These are phyloP conservation scores for Dillenia suffruticosa DNA, from an alignment of 164 flowering plant genomes.

Conservation along the genomic window DNA sequence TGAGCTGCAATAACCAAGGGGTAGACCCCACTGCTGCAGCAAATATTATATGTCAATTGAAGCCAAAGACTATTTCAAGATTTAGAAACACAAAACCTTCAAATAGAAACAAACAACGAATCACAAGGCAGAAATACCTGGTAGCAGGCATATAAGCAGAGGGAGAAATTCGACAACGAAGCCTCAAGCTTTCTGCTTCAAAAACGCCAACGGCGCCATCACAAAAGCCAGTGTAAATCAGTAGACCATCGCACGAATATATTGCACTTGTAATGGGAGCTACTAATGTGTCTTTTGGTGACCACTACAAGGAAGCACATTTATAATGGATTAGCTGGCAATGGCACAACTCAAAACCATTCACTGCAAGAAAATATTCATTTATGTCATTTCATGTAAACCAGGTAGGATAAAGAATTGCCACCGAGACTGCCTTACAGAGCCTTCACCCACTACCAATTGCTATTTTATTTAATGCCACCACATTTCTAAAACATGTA, in stretches of 20 bases:
- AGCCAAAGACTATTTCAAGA: background rate
- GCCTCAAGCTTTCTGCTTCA: slow-evolving; percentile 54
- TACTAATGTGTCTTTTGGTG: slow-evolving; percentile 45
- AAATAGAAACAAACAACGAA: too few relatives aligned
- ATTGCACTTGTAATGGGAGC: slow-evolving; percentile 65
- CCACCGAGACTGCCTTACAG: too few relatives aligned
- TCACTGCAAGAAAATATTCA: too few relatives aligned
- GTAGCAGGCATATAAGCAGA: slow-evolving; percentile 46
- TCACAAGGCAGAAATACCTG: slow-evolving; percentile 27
- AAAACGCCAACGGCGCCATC: slow-evolving; percentile 75
- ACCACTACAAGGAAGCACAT: slow-evolving; percentile 45
- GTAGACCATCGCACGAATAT: slow-evolving; percentile 62
- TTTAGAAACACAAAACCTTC: background rate
- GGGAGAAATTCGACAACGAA: slow-evolving; percentile 64
- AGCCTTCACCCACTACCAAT: too few relatives aligned
- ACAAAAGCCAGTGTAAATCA: slow-evolving; percentile 54
- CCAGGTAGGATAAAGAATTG: too few relatives aligned
- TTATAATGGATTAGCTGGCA: background rate
- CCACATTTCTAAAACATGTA: too few relatives aligned
- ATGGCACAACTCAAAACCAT: background rate
- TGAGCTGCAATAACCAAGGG: slow-evolving; percentile 70
- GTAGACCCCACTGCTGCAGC: slow-evolving; percentile 27
- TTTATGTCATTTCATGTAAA: too few relatives aligned
- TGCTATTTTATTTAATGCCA: too few relatives aligned
- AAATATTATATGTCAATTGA: background rate